phyloP scores from a whole-genome alignment of 2,329 filamentous ascomycete genomes.

The Ophiostoma tasmaniense region DNA sequence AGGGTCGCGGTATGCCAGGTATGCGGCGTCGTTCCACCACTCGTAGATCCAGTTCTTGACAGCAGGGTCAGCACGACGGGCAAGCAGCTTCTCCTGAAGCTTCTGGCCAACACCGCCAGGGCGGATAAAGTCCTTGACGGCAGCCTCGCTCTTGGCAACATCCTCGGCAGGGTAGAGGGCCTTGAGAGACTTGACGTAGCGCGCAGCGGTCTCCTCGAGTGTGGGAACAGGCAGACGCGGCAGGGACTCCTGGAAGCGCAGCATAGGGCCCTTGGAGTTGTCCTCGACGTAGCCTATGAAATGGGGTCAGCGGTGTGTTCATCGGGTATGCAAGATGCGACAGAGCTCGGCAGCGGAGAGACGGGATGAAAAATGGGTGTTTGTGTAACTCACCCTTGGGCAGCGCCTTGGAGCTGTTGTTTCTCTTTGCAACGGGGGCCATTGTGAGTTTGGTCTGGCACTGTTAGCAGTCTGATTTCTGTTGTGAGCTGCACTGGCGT shows the following conservation, averaged over 20 bases:
- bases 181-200: slow-evolving; percentile 73
- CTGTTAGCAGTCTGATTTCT: background rate
- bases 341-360: background rate
- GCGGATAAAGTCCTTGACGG: slow-evolving; percentile 78
- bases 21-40: slow-evolving; percentile 97
- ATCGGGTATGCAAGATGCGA: background rate
- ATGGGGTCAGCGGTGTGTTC: slow-evolving; percentile 4
- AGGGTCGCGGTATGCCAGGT: slow-evolving; percentile 87
- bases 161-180: slow-evolving; percentile 62
- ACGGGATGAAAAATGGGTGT: background rate
- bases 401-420: slow-evolving; percentile 41
- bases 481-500: background rate
- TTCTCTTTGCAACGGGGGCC: slow-evolving; percentile 45
- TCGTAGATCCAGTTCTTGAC: slow-evolving; percentile 91
- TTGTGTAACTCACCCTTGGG: slow-evolving; percentile 18
- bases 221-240: slow-evolving; percentile 71
- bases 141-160: slow-evolving; percentile 65
- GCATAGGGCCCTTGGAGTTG: slow-evolving; percentile 67
- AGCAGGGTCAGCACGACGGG: slow-evolving; percentile 68
- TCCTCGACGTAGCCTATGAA: slow-evolving; percentile 69
- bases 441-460: slow-evolving; percentile 32
- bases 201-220: slow-evolving; percentile 70
- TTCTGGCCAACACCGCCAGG: slow-evolving; percentile 75
- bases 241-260: slow-evolving; percentile 79
- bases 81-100: slow-evolving; percentile 81